Conservation (phyloP, 306 rosid species). For the Lablab purpureus region DNA sequence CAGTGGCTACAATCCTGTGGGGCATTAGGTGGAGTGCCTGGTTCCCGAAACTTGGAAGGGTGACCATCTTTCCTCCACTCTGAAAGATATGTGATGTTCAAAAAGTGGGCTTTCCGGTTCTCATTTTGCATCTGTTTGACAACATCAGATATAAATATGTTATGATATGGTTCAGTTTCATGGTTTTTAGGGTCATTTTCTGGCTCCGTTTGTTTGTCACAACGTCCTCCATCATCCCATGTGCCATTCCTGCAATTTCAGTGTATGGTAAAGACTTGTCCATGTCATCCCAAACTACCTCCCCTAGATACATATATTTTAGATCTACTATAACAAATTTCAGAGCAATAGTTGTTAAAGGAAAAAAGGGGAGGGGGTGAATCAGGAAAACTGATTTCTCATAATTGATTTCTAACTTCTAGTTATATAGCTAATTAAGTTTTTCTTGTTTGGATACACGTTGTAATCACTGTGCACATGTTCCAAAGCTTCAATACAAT, state of each 20-base stretch:
- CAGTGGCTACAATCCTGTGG: constrained; percentile 99
- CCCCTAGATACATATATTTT: background rate
- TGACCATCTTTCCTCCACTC: constrained; percentile 87
- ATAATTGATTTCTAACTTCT: background rate
- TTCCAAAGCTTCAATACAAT: no score
- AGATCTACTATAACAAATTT: background rate
- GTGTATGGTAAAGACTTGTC: constrained; percentile 34
- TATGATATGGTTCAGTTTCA: constrained; percentile 67
- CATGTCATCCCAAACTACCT: background rate
- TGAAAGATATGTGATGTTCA: constrained; percentile 90
- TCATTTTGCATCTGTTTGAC: constrained; percentile 69
- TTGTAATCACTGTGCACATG: no score
- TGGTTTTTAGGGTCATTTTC: constrained; percentile 59
- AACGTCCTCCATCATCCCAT: constrained; percentile 78
- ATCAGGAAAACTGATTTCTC: background rate
- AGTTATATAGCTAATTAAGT: background rate
- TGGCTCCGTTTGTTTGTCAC: constrained; percentile 65
- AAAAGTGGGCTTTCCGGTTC: constrained; percentile 64
- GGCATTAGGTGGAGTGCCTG: constrained; percentile 72
- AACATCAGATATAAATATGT: constrained; percentile 63
- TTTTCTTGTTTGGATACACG: no score
- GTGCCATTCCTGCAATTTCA: constrained; percentile 78
- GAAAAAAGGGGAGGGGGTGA: background rate
- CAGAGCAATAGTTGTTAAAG: background rate
- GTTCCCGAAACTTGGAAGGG: constrained; percentile 89